A percentile compares a stretch with the other conserved stretches of the same genome.
Conservation (phyloP, 2,329 filamentous ascomycete species). For the Fusarium austroafricanum region DNA sequence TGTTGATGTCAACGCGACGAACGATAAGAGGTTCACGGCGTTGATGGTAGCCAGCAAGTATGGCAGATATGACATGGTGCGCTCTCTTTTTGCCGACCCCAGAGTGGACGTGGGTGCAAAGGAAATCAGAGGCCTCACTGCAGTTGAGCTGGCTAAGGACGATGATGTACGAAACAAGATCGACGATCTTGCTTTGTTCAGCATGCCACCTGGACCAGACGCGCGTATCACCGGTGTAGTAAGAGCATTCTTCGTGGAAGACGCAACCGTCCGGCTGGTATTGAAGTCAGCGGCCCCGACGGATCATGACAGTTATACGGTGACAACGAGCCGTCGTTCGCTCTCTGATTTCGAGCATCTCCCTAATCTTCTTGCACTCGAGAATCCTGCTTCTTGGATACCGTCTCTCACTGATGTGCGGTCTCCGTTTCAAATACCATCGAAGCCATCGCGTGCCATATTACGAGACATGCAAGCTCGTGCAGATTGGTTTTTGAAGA, state of each 20-base stretch:
- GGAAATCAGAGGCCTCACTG: conserved; percentile 89
- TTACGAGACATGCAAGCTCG: conserved; percentile 88
- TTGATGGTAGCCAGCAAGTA: conserved; percentile 99
- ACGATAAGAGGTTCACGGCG: conserved; percentile 94
- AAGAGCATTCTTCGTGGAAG: conserved; percentile 95
- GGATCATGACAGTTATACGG: conserved; percentile 84
- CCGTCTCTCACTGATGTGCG: conserved; percentile 81
- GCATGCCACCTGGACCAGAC: conserved; percentile 76
- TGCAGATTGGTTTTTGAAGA: conserved; percentile 88
- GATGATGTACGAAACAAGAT: conserved; percentile 97
- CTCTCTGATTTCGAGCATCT: conserved; percentile 92
- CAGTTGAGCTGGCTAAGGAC: conserved; percentile 96
- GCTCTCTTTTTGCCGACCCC: conserved; percentile 86
- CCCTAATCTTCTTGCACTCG: conserved; percentile 81
- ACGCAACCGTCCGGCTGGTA: conserved; percentile 91
- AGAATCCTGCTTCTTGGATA: conserved; percentile 96
- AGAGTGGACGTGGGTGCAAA: conserved; percentile 86
- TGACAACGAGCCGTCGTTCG: conserved; percentile 92
- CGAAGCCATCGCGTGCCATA: conserved; percentile 87
- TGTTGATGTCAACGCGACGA: conserved; percentile 94
- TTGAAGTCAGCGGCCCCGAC: conserved; percentile 93
- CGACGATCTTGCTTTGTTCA: conserved; percentile 90
- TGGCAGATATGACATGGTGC: conserved; percentile 91
- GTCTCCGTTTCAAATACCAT: conserved; percentile 92
- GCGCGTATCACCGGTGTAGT: conserved; percentile 92